These are phyloP conservation scores for Pythium folliculosum DNA, from an alignment of 352 stramenopile species.

Conservation along the genomic window DNA sequence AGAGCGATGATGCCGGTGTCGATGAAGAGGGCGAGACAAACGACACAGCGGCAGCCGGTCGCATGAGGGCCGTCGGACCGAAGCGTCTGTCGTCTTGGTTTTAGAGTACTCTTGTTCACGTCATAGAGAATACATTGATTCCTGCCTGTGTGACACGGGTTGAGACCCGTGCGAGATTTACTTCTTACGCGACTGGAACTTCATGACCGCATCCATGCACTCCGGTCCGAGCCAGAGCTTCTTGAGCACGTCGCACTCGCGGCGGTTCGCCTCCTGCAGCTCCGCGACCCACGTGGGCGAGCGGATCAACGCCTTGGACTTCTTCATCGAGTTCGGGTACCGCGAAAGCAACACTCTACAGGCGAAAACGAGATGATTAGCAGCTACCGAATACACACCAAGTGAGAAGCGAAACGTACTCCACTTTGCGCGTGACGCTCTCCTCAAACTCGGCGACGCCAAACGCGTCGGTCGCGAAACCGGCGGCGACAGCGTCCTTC, in stretches of 20 bases:
- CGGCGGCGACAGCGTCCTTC: conserved; percentile 44
- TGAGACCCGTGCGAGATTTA: conserved; percentile 3
- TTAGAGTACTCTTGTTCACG: conserved; percentile 9
- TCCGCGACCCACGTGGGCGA: conserved; percentile 46
- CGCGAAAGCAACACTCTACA: conserved; percentile 54
- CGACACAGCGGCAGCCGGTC: not conserved
- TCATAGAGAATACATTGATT: conserved; percentile 8
- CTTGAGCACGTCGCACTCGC: conserved; percentile 68
- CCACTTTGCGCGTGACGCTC: conserved; percentile 55
- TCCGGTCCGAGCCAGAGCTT: conserved; percentile 70
- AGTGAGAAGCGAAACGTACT: conserved; percentile 41
- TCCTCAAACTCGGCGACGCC: conserved; percentile 62
- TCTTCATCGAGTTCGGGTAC: conserved; percentile 65
- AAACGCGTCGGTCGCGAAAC: conserved; percentile 59
- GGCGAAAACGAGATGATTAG: not conserved
- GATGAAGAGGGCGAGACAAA: conserved; percentile 3
- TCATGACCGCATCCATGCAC: conserved; percentile 78
- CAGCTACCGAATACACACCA: not conserved
- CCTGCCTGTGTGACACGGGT: too few species aligned
- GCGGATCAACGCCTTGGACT: conserved; percentile 65
- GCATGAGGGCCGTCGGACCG: not conserved
- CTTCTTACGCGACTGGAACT: conserved; percentile 75
- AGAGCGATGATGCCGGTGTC: not conserved
- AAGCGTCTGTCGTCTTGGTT: conserved; percentile 34
- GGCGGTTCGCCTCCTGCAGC: conserved; percentile 56